Evolutionary conservation across 2,329 filamentous ascomycete genomes (phyloP).

Genomic region (Sporothrix curviconia): DNA sequence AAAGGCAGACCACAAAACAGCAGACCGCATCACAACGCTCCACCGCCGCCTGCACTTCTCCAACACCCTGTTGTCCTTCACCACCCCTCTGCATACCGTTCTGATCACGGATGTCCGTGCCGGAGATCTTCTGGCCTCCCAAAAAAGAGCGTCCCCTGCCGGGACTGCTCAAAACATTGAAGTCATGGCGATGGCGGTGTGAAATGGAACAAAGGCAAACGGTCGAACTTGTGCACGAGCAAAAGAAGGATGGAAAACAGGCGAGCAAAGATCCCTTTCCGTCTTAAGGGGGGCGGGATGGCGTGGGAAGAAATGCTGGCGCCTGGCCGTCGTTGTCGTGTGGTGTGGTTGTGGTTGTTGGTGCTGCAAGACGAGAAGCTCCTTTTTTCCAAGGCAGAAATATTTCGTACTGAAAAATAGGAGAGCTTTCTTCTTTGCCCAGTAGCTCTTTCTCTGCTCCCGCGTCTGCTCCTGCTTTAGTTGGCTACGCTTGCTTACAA

Average conservation of each 20-base stretch:
- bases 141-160: constrained; percentile 96
- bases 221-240: too few species aligned
- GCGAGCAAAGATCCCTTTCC: neutral
- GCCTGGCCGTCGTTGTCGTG: too few species aligned
- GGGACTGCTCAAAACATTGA: constrained; percentile 92
- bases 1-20: too few species aligned
- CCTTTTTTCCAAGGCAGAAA: constrained; percentile 14
- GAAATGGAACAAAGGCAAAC: neutral
- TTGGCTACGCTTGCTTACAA: constrained; percentile 4
- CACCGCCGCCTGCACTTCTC: too few species aligned
- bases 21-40: too few species aligned
- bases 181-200: constrained; percentile 55
- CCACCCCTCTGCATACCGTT: constrained; percentile 55
- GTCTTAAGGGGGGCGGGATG: neutral
- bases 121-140: constrained; percentile 94
- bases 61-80: neutral
- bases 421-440: constrained; percentile 6
- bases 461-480: neutral
- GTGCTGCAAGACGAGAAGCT: constrained; percentile 2
- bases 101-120: constrained; percentile 92
- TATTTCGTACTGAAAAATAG: constrained; percentile 12
- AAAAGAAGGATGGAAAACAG: neutral
- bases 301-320: neutral
- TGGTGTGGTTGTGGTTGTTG: neutral
- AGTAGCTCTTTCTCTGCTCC: neutral